These are phyloP conservation scores for Aspergillus awamori DNA, from an alignment of 2,329 filamentous ascomycete genomes.

Conservation along the genomic window DNA sequence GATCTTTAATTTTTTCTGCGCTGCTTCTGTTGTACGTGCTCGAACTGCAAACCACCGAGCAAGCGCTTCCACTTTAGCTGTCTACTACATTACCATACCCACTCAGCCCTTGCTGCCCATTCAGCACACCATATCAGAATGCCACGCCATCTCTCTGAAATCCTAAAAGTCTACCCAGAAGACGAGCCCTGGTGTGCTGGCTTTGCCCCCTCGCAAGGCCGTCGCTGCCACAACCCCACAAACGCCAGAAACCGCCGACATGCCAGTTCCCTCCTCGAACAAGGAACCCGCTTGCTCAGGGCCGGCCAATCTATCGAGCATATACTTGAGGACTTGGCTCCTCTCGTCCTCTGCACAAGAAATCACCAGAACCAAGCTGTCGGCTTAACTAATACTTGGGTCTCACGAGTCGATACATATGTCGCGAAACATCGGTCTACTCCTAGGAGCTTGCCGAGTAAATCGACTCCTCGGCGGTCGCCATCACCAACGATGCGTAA, in stretches of 20 bases:
- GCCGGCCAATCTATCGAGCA: conserved; percentile 17
- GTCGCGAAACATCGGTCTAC: background rate
- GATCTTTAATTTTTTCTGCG: background rate
- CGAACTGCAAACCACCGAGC: no score
- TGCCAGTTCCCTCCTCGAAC: conserved; percentile 19
- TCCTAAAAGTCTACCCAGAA: conserved; percentile 24
- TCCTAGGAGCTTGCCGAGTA: background rate
- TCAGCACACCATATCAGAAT: no score
- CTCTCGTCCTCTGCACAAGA: conserved; percentile 24
- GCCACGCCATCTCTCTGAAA: conserved; percentile 17
- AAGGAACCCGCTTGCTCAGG: conserved; percentile 18
- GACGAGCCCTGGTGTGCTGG: conserved; percentile 24
- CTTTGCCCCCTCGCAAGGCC: conserved; percentile 19
- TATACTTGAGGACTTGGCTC: conserved; percentile 26
- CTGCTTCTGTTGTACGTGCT: background rate
- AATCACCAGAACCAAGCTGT: conserved; percentile 19
- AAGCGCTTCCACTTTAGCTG: background rate
- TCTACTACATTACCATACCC: background rate
- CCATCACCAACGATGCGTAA: background rate
- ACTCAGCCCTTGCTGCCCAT: no score
- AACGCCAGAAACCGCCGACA: conserved; percentile 15
- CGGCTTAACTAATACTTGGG: background rate
- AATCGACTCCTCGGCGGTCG: background rate
- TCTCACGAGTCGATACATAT: background rate
- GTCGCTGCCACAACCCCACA: conserved; percentile 20